phyloP scores from a whole-genome alignment of 495 filamentous ascomycete genomes.

The Copromyces sp. region DNA sequence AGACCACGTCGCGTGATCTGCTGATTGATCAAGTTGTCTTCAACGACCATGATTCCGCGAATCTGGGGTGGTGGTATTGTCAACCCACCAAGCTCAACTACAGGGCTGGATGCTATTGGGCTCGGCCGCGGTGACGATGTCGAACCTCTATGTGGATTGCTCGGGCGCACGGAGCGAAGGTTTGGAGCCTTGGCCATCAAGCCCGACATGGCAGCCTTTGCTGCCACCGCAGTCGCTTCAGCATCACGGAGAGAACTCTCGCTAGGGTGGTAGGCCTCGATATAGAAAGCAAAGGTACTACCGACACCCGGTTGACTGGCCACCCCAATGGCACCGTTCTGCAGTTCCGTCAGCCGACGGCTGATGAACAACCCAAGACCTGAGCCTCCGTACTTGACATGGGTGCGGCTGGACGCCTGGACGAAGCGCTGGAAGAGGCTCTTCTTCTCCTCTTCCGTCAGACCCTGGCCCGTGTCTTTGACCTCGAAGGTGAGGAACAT shows the following conservation, averaged over 20 bases:
- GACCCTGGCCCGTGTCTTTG: constrained; percentile 62
- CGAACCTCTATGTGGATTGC: background rate
- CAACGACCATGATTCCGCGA: constrained; percentile 51
- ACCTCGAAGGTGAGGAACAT: constrained; percentile 60
- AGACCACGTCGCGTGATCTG: constrained; percentile 57
- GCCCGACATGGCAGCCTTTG: constrained; percentile 9
- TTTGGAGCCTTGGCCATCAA: constrained; percentile 3
- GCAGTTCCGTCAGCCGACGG: constrained; percentile 59
- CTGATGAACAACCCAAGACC: constrained; percentile 73
- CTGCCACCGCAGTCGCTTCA: constrained; percentile 10
- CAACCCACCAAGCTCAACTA: background rate
- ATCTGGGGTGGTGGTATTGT: constrained; percentile 12
- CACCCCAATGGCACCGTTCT: constrained; percentile 69
- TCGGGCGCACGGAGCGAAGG: background rate
- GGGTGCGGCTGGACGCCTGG: constrained; percentile 62
- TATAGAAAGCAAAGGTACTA: constrained; percentile 72
- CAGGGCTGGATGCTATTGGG: constrained; percentile 3
- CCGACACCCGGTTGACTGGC: constrained; percentile 54
- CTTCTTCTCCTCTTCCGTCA: constrained; percentile 56
- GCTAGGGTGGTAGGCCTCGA: constrained; percentile 45
- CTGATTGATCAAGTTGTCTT: constrained; percentile 73
- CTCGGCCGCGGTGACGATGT: constrained; percentile 5
- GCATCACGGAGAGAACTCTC: constrained; percentile 20
- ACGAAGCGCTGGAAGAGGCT: constrained; percentile 66
- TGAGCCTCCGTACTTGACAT: constrained; percentile 65